phyloP scores from a whole-genome alignment of 345 rosid genomes.

The Pistacia atlantica region DNA sequence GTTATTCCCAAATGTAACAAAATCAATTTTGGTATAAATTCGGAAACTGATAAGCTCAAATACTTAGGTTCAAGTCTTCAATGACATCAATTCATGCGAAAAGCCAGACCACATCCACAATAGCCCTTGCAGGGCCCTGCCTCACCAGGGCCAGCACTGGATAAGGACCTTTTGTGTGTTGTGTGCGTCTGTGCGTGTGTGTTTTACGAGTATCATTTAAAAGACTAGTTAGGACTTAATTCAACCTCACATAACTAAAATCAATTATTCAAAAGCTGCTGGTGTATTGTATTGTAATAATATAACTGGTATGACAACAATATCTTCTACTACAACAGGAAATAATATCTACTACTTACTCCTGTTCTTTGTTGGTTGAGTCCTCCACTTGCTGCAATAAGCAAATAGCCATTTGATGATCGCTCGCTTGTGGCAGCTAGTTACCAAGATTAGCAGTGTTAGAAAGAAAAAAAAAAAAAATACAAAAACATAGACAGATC shows the following conservation, averaged over 20 bases:
- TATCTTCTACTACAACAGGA: neutral
- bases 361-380: conserved; percentile 98
- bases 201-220: neutral
- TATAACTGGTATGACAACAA: neutral
- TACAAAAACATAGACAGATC: neutral
- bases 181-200: too few relatives aligned
- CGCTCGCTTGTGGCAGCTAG: conserved; percentile 69
- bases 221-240: neutral
- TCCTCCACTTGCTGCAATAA: conserved; percentile 98
- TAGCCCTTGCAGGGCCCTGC: neutral
- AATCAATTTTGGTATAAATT: neutral
- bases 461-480: neutral
- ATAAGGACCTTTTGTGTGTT: neutral
- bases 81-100: neutral
- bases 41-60: neutral
- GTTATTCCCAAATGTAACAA: conserved; percentile 16
- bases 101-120: neutral
- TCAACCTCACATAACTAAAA: neutral
- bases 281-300: neutral
- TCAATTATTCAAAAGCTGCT: conserved; percentile 15
- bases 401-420: conserved; percentile 89
- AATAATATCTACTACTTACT: conserved; percentile 56
- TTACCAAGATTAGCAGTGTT: conserved; percentile 21
- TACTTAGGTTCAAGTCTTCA: conserved; percentile 1
- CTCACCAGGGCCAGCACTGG: neutral